Conservation (phyloP, 2,329 filamentous ascomycete species). For the Talaromyces sp. region DNA sequence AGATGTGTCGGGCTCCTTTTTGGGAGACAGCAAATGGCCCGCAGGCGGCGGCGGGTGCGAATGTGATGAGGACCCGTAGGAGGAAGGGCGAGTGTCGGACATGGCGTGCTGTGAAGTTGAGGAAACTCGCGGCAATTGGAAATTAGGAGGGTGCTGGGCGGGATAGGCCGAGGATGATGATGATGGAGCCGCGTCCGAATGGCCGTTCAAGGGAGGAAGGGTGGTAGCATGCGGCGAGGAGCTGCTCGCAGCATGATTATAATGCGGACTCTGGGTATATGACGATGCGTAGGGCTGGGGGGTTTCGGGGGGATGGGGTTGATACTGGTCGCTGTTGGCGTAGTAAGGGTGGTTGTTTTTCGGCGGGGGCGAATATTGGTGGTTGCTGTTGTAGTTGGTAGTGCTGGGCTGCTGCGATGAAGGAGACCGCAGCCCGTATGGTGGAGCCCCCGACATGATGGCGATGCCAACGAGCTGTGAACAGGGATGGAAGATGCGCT, state of each 20-base stretch:
- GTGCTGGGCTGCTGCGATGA: constrained; percentile 28
- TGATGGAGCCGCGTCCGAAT: constrained; percentile 18
- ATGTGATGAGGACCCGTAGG: constrained; percentile 35
- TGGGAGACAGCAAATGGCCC: constrained; percentile 36
- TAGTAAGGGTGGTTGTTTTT: constrained; percentile 37
- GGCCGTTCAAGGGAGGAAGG: constrained; percentile 37
- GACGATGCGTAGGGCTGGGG: constrained; percentile 34
- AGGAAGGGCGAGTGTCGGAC: constrained; percentile 29
- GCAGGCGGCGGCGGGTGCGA: constrained; percentile 36
- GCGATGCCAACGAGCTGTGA: constrained; percentile 10
- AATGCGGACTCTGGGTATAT: constrained; percentile 36
- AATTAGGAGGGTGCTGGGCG: constrained; percentile 23
- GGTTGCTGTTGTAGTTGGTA: constrained; percentile 23
- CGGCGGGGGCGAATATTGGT: constrained; percentile 36
- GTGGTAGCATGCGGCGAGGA: constrained; percentile 36
- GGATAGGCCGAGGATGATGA: constrained; percentile 31
- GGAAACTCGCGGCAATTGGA: constrained; percentile 31
- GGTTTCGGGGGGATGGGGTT: constrained; percentile 35
- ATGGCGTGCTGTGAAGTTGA: constrained; percentile 25
- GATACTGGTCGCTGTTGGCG: constrained; percentile 36
- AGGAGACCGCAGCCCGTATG: constrained; percentile 41
- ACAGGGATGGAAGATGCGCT: neutral
- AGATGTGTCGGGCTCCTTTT: constrained; percentile 33
- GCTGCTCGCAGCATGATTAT: constrained; percentile 24
- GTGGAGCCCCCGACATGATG: constrained; percentile 41